Base-by-base conservation (phyloP, 116 monocot genomes). In the Cymodocea nodosa region DNA sequence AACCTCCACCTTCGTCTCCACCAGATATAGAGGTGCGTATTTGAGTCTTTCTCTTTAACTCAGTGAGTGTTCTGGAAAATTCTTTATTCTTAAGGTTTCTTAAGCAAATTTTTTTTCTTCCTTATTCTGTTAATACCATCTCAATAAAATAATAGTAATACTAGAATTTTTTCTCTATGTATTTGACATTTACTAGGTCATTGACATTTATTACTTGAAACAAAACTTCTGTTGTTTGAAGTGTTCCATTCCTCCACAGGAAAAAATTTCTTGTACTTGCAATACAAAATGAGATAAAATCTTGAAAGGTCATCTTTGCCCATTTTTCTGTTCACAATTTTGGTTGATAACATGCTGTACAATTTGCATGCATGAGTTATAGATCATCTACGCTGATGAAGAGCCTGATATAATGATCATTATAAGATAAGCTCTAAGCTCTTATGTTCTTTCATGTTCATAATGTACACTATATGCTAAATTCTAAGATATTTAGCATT, bases 11-110 rank as follows among this genome's bases (percentile, higher is more conserved):
- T 74, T 52, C 73, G 34, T 68, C 63, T 56, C 79, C 71, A 61
- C 87, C 80, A 58, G 60, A 65, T 65, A 44, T 78, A 69, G 78
- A 87, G 76, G 84, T 92, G 14, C 53, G 68, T 70, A 56, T 6
- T 68, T 39, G 39, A 20, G 16, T 13, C 23, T 65, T 15, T 65
- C 50, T 15, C 40, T 37, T 34, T 62, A 62, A 22, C 22, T 56
- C 18, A 56, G 20, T 56, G 56, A 30, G 8, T 4, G 56, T 56
- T 56, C 56, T 7, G 6, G 56, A 23, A 56, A 20, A 22, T 55
- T 55, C 15, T 4, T 15, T 18, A 6, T 19, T 19, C 55, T 55
- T 55, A 39, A 39, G 39, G n/a, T n/a, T n/a, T n/a, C n/a, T n/a
- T n/a, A 23, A 22, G 25, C 11, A 58, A 10, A 58, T 11, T 23